Evolutionary conservation across 2,329 filamentous ascomycete species (phyloP).

Genomic region (Aspergillus fumigatus): DNA sequence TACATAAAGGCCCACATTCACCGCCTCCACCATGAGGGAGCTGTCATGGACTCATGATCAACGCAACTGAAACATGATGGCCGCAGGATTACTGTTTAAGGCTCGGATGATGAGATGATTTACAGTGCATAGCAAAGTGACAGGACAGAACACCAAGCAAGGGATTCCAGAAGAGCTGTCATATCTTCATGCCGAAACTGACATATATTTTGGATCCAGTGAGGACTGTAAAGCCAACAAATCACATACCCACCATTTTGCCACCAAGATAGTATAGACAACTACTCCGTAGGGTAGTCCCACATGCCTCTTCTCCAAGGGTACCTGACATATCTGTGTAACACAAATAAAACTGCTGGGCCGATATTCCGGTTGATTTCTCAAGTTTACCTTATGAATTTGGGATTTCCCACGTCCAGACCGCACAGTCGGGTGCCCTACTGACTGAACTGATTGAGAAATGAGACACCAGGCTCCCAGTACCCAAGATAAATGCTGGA

Average conservation of each 20-base stretch:
- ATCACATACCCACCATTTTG: neutral
- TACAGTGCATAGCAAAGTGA: neutral
- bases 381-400: neutral
- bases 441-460: no score
- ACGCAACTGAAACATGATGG: slow-evolving; percentile 6
- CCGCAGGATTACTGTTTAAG: neutral
- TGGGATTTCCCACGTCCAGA: neutral
- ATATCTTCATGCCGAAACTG: neutral
- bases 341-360: neutral
- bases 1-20: neutral
- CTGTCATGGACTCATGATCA: neutral
- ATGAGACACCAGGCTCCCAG: neutral
- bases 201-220: neutral
- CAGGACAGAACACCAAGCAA: slow-evolving; percentile 7
- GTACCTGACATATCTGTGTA: neutral
- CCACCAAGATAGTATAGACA: neutral
- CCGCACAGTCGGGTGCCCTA: neutral
- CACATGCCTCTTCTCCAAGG: neutral
- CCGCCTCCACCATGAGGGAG: neutral
- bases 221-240: neutral
- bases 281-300: neutral
- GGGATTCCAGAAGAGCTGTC: slow-evolving; percentile 10
- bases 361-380: neutral
- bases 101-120: neutral
- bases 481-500: neutral